phyloP scores from a whole-genome alignment of 768 basidiomycete species.

The Russula vinacea region DNA sequence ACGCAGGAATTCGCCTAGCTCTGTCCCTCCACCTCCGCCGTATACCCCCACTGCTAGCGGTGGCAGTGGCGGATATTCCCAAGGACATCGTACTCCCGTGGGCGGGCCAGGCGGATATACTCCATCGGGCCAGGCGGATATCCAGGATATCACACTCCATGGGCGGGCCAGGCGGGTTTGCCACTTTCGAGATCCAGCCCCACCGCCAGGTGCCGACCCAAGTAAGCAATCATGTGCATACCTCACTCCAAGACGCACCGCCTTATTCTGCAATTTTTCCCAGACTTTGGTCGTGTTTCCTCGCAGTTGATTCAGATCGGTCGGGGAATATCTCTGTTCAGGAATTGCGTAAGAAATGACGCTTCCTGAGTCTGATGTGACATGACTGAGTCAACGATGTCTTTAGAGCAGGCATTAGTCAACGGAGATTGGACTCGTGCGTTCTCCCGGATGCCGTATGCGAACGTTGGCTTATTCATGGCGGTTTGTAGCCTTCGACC shows the following conservation, averaged over 20 bases:
- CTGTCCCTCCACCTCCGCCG: not conserved
- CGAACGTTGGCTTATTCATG: not conserved
- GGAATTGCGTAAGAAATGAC: slow-evolving; percentile 61
- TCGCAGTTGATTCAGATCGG: slow-evolving; percentile 64
- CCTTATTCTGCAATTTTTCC: not conserved
- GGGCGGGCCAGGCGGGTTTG: slow-evolving; percentile 38
- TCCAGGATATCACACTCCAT: too few relatives aligned
- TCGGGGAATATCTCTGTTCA: slow-evolving; percentile 62
- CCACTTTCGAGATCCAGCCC: slow-evolving; percentile 37
- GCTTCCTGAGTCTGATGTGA: not conserved
- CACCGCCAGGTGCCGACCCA: slow-evolving; percentile 68
- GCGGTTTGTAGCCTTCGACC: slow-evolving; percentile 59
- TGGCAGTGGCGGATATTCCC: not conserved
- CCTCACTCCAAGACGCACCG: not conserved
- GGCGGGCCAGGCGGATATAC: slow-evolving; percentile 38
- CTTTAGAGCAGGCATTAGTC: slow-evolving; percentile 46
- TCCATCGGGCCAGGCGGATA: too few relatives aligned
- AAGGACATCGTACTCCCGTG: too few relatives aligned
- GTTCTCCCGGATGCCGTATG: slow-evolving; percentile 33
- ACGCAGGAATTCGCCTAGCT: not conserved
- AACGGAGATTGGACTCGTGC: slow-evolving; percentile 75
- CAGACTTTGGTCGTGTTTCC: slow-evolving; percentile 75
- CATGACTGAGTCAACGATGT: slow-evolving; percentile 30
- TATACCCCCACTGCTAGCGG: not conserved
- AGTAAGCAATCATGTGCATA: slow-evolving; percentile 45